These are phyloP conservation scores for Oryza meyeriana DNA, from an alignment of 176 grass and related monocot species.

Conservation along the genomic window DNA sequence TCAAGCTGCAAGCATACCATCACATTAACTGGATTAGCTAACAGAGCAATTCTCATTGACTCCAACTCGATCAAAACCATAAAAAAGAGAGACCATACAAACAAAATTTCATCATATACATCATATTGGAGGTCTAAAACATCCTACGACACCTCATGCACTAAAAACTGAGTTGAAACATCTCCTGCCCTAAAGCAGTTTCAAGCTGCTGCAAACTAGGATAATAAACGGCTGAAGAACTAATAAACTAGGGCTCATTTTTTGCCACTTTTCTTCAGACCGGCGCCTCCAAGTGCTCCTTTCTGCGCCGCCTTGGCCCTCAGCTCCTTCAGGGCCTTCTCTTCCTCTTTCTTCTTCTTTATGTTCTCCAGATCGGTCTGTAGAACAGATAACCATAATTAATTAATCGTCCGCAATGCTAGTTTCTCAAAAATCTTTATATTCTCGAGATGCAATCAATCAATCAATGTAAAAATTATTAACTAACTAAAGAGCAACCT, in stretches of 20 bases:
- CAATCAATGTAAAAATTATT: too few species aligned
- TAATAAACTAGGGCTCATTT: not conserved
- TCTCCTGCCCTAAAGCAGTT: not conserved
- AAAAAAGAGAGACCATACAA: too few species aligned
- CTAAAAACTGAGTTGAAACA: too few species aligned
- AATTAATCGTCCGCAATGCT: not conserved
- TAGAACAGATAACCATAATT: not conserved
- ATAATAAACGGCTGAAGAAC: not conserved
- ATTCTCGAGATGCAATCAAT: not conserved
- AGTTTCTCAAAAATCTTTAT: not conserved
- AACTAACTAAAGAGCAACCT: too few species aligned
- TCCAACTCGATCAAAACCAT: too few species aligned
- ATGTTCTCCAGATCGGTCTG: constrained; percentile 38
- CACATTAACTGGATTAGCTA: too few species aligned
- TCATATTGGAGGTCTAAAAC: too few species aligned
- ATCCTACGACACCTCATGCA: too few species aligned
- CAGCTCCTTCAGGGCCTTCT: constrained; percentile 61
- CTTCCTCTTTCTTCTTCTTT: constrained; percentile 50
- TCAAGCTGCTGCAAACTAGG: not conserved
- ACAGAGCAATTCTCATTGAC: too few species aligned
- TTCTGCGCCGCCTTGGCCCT: constrained; percentile 48
- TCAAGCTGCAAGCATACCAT: too few species aligned
- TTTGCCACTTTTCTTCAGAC: constrained; percentile 54
- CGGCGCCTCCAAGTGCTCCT: constrained; percentile 35
- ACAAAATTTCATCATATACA: too few species aligned